Evolutionary conservation across 148 eudicot genomes (phyloP), one percentile per base, ranked within the genome.

Genomic region (Spergularia bocconei): DNA sequence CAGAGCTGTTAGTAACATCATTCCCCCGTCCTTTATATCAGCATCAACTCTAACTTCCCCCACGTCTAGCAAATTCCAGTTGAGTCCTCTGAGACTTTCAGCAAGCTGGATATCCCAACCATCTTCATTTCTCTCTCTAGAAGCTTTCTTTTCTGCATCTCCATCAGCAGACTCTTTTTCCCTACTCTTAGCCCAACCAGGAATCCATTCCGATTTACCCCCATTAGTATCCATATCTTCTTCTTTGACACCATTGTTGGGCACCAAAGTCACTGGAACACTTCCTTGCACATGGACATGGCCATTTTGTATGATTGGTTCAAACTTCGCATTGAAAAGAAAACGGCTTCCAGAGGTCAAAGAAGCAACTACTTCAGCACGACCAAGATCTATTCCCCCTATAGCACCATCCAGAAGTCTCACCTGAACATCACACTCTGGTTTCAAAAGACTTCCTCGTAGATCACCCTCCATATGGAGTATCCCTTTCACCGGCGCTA

Each of bases 21-120:
- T 96, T 80, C 99, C 99, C 48, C 97, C 98, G 82, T 96, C 99
- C 89, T 91, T 96, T 54, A 96, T 87, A 83, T 96, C 99, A 82
- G 98, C 98, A 93, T 96, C 99, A 74, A 96, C 90, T 85, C 99
- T 91, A 77, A 96, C 99, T 87, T 96, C 99, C 77, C 98, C 99
- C 13, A 76, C 98, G 86, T 96, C 98, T 79, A 96, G 65, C 71
- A 92, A 71, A 67, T 89, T 96, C 99, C 99, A 96, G 82, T 96
- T 93, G 60, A 96, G 82, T 38, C 95, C 99, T 82, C 79, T 89
- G 51, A 96, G 92, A 86, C 89, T 84, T 80, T 96, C 99, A 15
- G 99, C 91, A 78, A 96, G 83, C 80, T 92, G 98, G 55, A 91
- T 80, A 79, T 91, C 91, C 99, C 98, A 92, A 70, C 76, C 89